phyloP scores from a whole-genome alignment of 2,329 filamentous ascomycete species.

The Colletotrichum sp. region DNA sequence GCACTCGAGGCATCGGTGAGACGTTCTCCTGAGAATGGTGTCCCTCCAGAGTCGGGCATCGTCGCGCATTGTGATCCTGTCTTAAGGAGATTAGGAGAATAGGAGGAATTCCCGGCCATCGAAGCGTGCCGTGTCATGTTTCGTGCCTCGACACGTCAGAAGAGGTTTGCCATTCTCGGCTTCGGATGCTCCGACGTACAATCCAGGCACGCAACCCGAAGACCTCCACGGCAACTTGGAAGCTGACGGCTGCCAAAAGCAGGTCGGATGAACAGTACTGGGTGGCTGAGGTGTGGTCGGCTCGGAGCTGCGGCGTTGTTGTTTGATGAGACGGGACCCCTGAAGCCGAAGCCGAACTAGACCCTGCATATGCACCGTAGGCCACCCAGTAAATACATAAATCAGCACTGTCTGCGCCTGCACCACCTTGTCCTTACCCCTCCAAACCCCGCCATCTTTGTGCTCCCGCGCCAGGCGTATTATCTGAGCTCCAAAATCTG shows the following conservation, averaged over 20 bases:
- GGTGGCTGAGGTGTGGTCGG: background rate
- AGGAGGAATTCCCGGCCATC: constrained; percentile 1
- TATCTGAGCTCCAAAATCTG: background rate
- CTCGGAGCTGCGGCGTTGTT: background rate
- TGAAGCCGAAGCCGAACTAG: background rate
- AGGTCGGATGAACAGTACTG: background rate
- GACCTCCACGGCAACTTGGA: background rate
- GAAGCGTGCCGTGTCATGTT: background rate
- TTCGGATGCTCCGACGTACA: constrained; percentile 5
- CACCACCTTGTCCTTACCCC: background rate
- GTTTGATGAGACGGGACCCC: background rate
- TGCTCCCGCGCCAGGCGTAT: background rate
- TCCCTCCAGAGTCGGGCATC: background rate
- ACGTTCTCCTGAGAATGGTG: background rate
- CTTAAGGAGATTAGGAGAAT: constrained; percentile 21
- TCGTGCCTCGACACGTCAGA: constrained; percentile 15
- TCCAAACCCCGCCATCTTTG: background rate
- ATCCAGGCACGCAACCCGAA: background rate
- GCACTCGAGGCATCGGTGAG: background rate
- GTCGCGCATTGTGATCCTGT: background rate
- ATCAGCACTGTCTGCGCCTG: background rate
- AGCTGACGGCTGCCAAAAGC: background rate
- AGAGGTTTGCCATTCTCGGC: background rate
- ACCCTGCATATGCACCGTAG: background rate
- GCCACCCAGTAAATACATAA: background rate